Evolutionary conservation across 2,329 filamentous ascomycete species (phyloP).

Genomic region (Juglanconis sp.): DNA sequence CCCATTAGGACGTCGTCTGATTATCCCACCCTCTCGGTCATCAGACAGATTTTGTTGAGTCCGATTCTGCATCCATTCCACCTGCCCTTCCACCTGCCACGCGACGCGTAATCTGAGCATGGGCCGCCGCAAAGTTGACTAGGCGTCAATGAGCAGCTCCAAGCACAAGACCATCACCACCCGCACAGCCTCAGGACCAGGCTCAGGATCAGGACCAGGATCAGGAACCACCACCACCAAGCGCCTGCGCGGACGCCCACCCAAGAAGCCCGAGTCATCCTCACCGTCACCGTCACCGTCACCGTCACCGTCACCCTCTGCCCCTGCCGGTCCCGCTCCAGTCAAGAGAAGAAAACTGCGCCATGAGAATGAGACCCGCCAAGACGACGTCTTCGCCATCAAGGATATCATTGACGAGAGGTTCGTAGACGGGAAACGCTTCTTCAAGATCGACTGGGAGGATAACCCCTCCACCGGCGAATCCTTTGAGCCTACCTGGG

Average conservation of each 20-base stretch:
- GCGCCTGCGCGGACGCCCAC: neutral
- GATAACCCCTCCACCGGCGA: conserved; percentile 47
- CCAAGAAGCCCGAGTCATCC: neutral
- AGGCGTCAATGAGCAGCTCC: conserved; percentile 16
- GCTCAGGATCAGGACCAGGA: neutral
- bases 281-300: neutral
- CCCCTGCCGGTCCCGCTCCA: neutral
- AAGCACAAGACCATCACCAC: neutral
- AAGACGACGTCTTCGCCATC: conserved; percentile 24
- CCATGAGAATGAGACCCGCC: conserved; percentile 3
- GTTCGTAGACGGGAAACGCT: conserved; percentile 23
- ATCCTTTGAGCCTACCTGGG: conserved; percentile 50
- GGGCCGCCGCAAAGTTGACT: conserved; percentile 6
- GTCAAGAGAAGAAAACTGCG: conserved; percentile 4
- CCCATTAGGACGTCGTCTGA: neutral
- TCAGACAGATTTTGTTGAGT: neutral
- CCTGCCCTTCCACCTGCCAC: neutral
- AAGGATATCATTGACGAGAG: conserved; percentile 37
- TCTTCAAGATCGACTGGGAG: conserved; percentile 58
- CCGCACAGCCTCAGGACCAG: neutral
- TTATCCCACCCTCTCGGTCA: neutral
- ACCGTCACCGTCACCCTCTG: neutral
- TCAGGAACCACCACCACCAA: neutral
- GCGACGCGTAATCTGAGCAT: conserved; percentile 6
- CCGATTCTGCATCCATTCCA: neutral